Base-by-base conservation (phyloP, 345 rosid species). In the Brassica carinata region DNA sequence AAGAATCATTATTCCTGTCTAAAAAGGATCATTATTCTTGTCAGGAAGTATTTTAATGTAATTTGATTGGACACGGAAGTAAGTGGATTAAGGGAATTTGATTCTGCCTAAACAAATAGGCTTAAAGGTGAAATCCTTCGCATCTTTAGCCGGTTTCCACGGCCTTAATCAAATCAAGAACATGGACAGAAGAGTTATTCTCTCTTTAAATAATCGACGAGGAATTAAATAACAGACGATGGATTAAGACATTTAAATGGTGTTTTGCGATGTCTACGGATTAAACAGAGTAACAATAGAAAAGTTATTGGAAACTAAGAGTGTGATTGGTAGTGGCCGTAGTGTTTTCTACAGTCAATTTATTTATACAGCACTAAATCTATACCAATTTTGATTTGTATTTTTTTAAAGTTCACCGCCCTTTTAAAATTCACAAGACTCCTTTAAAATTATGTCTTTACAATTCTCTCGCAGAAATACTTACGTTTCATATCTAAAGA, bases 41-140 rank as follows among this genome's bases (percentile, higher is more conserved):
- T 26, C 64, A 23, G 64, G 14, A 55, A 38, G 17, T 38, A 38
- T 26, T 67, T 57, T 26, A 62, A 27, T 55, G n/a, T 0, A 36
- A 55, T 64, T 76, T 59, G 68, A 38, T 40, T 76, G 68, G 79
- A 27, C 33, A 38, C 61, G 2, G 2, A 40, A 17, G 71, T 34
- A 53, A 23, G 4, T 58, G n/a, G 67, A 76, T 29, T 57, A 76
- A 40, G 8, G 73, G 73, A 15, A 68, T 68, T 68, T 58, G 79
- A 67, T 58, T 68, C 59, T 76, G 45, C 33, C 26, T 11, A 34
- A 18, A 33, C 26, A 53, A 18, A 31, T 30, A 33, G 8, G 7
- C 13, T 26, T 5, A 19, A 62, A 62, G 64, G 3, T 3, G 17
- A 62, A 34, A 27, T 62, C 18, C 18, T 61, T 61, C 33, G 65